Base-by-base conservation (phyloP, 2,329 filamentous ascomycete genomes). In the Zymoseptoria passerinii region DNA sequence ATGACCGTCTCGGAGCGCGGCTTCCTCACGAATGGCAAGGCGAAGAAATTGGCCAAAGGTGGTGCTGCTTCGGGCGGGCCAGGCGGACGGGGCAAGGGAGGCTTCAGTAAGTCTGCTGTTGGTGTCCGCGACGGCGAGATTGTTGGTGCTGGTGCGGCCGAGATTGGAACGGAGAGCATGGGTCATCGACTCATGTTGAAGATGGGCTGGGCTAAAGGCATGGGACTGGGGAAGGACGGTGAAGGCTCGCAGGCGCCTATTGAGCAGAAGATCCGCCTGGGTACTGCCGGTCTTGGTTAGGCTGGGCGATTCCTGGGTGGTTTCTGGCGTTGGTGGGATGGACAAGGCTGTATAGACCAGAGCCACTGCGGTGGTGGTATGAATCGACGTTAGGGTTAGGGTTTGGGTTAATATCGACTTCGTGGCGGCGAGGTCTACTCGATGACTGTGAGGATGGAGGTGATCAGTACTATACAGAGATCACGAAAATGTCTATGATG, bases 131-230 rank as follows among this genome's bases (percentile, higher is more conserved):
- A 97, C 67, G 94, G 94, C 18, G 92, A 97, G 64, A 78, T 95
- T 28, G 91, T 97, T 2, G 94, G 92, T 52, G 90, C 83, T 1
- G 83, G 85, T 52, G 92, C 92, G 1, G 89, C 91, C 9, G 92
- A 96, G 71, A 80, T 99, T 29, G 89, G 89, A 1, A 78, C 79
- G 4, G 88, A 88, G 55, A 97, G 96, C 71, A 90, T 84, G 65
- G 94, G 94, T 9, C 83, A 90, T 54, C 84, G 85, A 2, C 89
- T 99, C 84, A 76, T 99, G 63, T 90, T 95, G 76, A 97, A 94
- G 75, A 97, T 97, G 94, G 94, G 94, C 3, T 99, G 94, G 92
- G 88, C 83, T 61, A 87, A 81, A 55, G 94, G 94, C 4, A 95
- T 87, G 69, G 89, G 88, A 1, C 80, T 99, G 0, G 94, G 94